These are phyloP conservation scores for Myotisia sp. DNA, from an alignment of 2,329 filamentous ascomycete genomes.

Conservation along the genomic window DNA sequence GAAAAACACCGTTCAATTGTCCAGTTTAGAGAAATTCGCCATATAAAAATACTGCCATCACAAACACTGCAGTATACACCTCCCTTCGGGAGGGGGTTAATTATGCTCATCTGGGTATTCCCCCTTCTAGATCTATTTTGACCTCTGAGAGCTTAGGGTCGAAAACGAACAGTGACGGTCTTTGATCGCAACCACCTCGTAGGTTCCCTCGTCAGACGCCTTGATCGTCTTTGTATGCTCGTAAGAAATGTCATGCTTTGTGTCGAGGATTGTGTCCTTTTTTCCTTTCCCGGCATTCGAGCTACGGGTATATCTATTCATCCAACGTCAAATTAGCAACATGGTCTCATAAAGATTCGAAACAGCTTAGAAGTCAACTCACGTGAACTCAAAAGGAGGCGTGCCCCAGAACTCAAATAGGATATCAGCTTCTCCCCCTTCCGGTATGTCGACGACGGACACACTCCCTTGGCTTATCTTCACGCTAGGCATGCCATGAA, in stretches of 20 bases:
- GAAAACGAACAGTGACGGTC: constrained; percentile 85
- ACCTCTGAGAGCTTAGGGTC: constrained; percentile 47
- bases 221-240: constrained; percentile 68
- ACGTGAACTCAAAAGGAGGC: constrained; percentile 91
- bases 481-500: constrained; percentile 86
- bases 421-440: constrained; percentile 87
- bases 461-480: constrained; percentile 73
- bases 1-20: too few species aligned
- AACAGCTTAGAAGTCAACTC: constrained; percentile 18
- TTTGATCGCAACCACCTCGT: constrained; percentile 93
- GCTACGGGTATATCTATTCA: constrained; percentile 60
- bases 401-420: constrained; percentile 91
- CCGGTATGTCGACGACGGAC: constrained; percentile 80
- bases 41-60: too few species aligned
- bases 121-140: too few species aligned
- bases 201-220: constrained; percentile 86
- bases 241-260: constrained; percentile 70
- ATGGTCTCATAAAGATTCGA: too few species aligned
- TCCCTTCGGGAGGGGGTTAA: too few species aligned
- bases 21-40: too few species aligned
- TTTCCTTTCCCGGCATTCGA: constrained; percentile 70
- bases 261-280: constrained; percentile 70
- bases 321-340: too few species aligned
- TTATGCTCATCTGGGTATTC: too few species aligned
- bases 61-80: too few species aligned